Conservation (phyloP, 495 filamentous ascomycete genomes). For the Mytilinidion resinicola region DNA sequence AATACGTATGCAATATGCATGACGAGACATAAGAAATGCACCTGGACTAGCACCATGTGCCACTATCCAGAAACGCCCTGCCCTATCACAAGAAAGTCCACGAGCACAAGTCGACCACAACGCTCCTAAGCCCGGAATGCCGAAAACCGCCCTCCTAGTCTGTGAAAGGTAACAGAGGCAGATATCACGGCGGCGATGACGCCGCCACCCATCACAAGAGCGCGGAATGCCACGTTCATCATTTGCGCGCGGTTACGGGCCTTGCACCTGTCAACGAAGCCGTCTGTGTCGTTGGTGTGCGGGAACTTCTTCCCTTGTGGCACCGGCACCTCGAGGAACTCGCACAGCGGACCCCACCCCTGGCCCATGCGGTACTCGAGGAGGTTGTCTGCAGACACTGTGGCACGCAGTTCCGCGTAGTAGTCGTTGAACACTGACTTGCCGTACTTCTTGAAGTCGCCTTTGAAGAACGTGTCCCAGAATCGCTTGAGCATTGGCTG, state of each 20-base stretch:
- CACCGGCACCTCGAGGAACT: constrained; percentile 55
- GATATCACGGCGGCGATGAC: constrained; percentile 26
- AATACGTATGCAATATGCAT: no score
- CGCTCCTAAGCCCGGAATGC: not conserved
- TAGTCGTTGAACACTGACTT: constrained; percentile 29
- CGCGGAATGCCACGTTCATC: constrained; percentile 51
- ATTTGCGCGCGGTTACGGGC: constrained; percentile 56
- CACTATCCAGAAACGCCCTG: no score
- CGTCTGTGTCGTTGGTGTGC: constrained; percentile 45
- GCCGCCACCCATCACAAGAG: constrained; percentile 43
- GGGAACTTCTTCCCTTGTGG: constrained; percentile 48
- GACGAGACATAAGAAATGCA: no score
- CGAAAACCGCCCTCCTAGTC: constrained; percentile 1
- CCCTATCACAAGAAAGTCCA: no score
- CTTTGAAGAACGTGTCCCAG: constrained; percentile 31
- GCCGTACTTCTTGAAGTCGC: constrained; percentile 34
- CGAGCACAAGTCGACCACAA: no score
- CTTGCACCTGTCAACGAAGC: constrained; percentile 55
- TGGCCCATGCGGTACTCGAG: constrained; percentile 60
- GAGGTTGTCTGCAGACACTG: constrained; percentile 45
- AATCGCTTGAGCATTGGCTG: constrained; percentile 34
- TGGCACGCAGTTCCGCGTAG: constrained; percentile 28
- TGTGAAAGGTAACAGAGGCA: constrained; percentile 4
- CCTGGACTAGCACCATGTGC: no score
- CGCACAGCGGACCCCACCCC: constrained; percentile 62